A percentile compares a stretch with the other conserved stretches of the same genome.
phyloP scores from a whole-genome alignment of 257 asterid genomes.

The Solanum pimpinellifolium region DNA sequence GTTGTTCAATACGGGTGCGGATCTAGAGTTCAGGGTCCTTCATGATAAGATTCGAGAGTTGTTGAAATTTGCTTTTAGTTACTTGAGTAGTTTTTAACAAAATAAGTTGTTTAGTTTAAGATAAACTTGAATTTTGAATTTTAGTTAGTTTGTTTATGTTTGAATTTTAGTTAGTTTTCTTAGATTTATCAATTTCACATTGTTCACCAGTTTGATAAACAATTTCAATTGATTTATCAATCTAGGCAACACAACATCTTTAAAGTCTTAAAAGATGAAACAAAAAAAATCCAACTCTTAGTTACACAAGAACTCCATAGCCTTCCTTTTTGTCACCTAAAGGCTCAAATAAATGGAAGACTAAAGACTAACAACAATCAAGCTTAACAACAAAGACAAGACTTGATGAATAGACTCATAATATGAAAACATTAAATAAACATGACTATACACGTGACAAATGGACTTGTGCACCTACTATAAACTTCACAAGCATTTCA shows the following conservation, averaged over 20 bases:
- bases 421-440: too few species aligned
- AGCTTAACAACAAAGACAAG: too few species aligned
- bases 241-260: neutral
- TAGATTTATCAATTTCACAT: neutral
- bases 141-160: neutral
- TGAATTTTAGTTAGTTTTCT: neutral
- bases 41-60: neutral
- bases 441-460: too few species aligned
- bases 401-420: neutral
- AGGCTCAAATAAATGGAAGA: too few species aligned
- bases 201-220: neutral
- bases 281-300: too few species aligned
- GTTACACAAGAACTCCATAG: too few species aligned
- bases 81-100: neutral
- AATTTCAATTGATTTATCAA: neutral
- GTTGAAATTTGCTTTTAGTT: neutral
- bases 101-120: neutral
- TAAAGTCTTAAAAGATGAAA: too few species aligned
- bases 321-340: too few species aligned
- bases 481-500: neutral
- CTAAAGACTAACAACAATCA: too few species aligned
- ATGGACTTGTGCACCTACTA: neutral
- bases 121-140: neutral
- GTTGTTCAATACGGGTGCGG: neutral
- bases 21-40: neutral